Evolutionary conservation across 2,329 filamentous ascomycete genomes (phyloP), one percentile per base, ranked within the genome.

Genomic region (Dothideomycetidae sp.): DNA sequence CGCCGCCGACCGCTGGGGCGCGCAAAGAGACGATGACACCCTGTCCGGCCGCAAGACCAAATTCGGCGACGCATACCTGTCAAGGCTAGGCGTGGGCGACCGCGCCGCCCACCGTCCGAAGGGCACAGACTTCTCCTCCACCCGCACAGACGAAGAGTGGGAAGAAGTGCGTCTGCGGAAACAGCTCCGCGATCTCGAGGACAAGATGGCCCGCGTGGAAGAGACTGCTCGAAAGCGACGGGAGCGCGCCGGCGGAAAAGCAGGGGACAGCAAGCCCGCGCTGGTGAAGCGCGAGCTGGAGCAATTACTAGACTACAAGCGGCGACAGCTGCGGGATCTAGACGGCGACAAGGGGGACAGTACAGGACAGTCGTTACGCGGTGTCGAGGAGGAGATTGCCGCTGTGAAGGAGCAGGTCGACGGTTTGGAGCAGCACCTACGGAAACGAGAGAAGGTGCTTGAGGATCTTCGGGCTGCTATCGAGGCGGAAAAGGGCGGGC

Each of bases 11-110:
- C 75, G 79, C 50, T 93, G 85, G 81, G 84, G 81, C 2, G 71
- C 75, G 43, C 75, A 79, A 45, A 73, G 78, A 33, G 81, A 86
- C 53, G 83, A 92, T 36, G 72, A 73, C 46, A 94, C 88, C 0
- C 63, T 72, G 23, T 90, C 84, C 1, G 86, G 88, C 41, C 80
- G 82, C 53, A 98, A 98, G 63, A 80, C 85, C 50, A 94, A 93
- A 63, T 98, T 98, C 54, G 90, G 90, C 47, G 90, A 98, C 58
- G 82, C 93, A 46, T 98, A 96, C 60, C 73, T 98, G 40, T 92
- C 82, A 43, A 78, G 90, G 10, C 70, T 98, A 28, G 90, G 90
- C 5, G 68, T 77, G 4, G 74, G 75, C 13, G 73, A 75, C 36
- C 80, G 86, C 52, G 76, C 78, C 48, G 78, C 73, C 42, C 88